A percentile compares a stretch with the other conserved stretches of the same genome.
Conservation (phyloP, 768 basidiomycete species). For the Collybia nuda region DNA sequence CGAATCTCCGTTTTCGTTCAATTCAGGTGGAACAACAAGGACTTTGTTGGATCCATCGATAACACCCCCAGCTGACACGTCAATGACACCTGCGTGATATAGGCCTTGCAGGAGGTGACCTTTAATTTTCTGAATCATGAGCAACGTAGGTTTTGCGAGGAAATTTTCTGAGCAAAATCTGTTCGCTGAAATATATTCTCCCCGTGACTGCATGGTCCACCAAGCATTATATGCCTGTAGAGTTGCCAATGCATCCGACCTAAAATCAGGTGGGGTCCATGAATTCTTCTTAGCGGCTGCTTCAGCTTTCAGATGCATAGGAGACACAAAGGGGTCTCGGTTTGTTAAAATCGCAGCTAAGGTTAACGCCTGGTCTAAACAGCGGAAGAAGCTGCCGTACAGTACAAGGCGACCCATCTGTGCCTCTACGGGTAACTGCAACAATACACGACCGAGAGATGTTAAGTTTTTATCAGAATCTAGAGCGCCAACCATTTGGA, state of each 20-base stretch:
- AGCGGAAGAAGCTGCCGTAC: slow-evolving; percentile 91
- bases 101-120: slow-evolving; percentile 74
- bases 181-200: slow-evolving; percentile 66
- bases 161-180: slow-evolving; percentile 85
- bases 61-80: slow-evolving; percentile 71
- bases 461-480: slow-evolving; percentile 77
- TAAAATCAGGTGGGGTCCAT: slow-evolving; percentile 79
- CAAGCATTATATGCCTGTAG: slow-evolving; percentile 82
- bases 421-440: slow-evolving; percentile 87
- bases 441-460: slow-evolving; percentile 82
- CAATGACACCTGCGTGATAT: slow-evolving; percentile 78
- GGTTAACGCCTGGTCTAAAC: slow-evolving; percentile 83
- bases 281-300: slow-evolving; percentile 71
- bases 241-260: slow-evolving; percentile 80
- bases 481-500: slow-evolving; percentile 87
- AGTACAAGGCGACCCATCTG: slow-evolving; percentile 89
- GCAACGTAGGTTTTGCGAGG: slow-evolving; percentile 80
- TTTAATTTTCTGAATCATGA: slow-evolving; percentile 81
- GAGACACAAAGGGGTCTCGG: slow-evolving; percentile 88
- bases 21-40: slow-evolving; percentile 55
- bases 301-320: slow-evolving; percentile 71
- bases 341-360: slow-evolving; percentile 90
- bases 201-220: slow-evolving; percentile 67
- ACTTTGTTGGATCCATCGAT: slow-evolving; percentile 32
- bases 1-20: slow-evolving; percentile 74